Conservation (phyloP, 192 early-diverging fungal genomes). For the Oehlia diaphana region DNA sequence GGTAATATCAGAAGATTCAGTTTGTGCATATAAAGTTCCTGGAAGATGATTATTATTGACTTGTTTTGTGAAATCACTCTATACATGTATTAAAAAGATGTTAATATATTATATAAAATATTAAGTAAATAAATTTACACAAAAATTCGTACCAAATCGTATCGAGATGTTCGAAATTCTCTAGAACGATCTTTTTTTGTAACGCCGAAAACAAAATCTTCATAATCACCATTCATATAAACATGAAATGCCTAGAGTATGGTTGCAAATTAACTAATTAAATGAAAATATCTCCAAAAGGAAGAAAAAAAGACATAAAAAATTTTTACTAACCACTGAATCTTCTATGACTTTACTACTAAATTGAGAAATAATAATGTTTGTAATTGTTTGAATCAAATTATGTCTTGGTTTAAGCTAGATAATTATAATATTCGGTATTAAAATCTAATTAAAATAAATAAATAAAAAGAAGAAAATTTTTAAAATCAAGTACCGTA, state of each 20-base stretch:
- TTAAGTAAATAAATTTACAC: background rate
- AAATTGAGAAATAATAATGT: conserved; percentile 16
- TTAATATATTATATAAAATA: background rate
- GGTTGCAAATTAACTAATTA: background rate
- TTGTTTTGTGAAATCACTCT: conserved; percentile 9
- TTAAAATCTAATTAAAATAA: background rate
- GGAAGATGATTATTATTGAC: background rate
- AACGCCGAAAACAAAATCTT: conserved; percentile 8
- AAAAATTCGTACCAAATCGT: conserved; percentile 5
- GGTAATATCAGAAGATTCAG: conserved; percentile 6
- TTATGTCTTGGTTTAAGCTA: conserved; percentile 7
- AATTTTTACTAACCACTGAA: background rate
- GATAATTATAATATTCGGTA: too few species aligned
- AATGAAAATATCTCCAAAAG: background rate
- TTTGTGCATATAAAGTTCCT: background rate
- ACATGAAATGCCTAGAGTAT: background rate
- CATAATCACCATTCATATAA: background rate
- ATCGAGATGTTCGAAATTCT: background rate
- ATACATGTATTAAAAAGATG: background rate
- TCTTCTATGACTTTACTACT: background rate
- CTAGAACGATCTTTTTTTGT: background rate
- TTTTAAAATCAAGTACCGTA: background rate
- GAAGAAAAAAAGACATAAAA: background rate
- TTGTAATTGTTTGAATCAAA: background rate
- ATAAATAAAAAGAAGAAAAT: background rate